Evolutionary conservation across 2,329 filamentous ascomycete species (phyloP).

Genomic region (Elsinoe australis): DNA sequence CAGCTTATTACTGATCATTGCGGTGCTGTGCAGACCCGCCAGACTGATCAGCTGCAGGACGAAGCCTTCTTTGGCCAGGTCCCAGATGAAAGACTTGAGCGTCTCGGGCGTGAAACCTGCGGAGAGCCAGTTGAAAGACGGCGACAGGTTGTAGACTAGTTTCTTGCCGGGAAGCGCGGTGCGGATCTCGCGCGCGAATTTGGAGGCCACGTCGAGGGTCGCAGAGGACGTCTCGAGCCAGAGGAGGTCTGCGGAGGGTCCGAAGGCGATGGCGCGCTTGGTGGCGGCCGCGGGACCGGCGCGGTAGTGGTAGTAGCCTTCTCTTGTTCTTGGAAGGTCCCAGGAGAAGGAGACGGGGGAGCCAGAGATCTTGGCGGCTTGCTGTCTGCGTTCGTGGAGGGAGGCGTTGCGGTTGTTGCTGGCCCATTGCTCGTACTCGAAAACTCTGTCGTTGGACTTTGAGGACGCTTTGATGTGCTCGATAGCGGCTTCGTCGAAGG

Average conservation of each 20-base stretch:
- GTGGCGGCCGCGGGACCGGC: constrained; percentile 79
- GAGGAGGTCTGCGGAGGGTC: constrained; percentile 84
- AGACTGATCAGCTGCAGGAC: constrained; percentile 58
- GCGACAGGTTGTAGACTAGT: constrained; percentile 91
- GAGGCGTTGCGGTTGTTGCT: constrained; percentile 62
- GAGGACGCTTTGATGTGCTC: constrained; percentile 31
- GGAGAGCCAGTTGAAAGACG: constrained; percentile 97
- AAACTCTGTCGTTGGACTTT: constrained; percentile 18
- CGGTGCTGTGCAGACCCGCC: constrained; percentile 56
- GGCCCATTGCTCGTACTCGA: constrained; percentile 17
- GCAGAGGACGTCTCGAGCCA: constrained; percentile 97
- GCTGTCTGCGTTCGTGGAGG: constrained; percentile 64
- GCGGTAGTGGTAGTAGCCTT: constrained; percentile 87
- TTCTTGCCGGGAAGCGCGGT: constrained; percentile 66
- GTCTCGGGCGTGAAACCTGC: constrained; percentile 81
- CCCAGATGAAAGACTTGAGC: constrained; percentile 90
- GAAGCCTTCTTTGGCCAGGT: constrained; percentile 80
- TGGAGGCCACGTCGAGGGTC: constrained; percentile 65
- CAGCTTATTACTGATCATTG: constrained; percentile 63
- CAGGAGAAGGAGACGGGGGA: constrained; percentile 74
- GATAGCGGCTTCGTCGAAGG: constrained; percentile 70
- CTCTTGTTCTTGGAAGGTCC: constrained; percentile 85
- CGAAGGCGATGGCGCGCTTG: constrained; percentile 87
- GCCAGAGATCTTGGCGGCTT: constrained; percentile 61
- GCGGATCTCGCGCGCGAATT: constrained; percentile 71